Evolutionary conservation across 2,329 filamentous ascomycete genomes (phyloP), one percentile per base, ranked within the genome.

Genomic region (Cryphonectria naterciae): DNA sequence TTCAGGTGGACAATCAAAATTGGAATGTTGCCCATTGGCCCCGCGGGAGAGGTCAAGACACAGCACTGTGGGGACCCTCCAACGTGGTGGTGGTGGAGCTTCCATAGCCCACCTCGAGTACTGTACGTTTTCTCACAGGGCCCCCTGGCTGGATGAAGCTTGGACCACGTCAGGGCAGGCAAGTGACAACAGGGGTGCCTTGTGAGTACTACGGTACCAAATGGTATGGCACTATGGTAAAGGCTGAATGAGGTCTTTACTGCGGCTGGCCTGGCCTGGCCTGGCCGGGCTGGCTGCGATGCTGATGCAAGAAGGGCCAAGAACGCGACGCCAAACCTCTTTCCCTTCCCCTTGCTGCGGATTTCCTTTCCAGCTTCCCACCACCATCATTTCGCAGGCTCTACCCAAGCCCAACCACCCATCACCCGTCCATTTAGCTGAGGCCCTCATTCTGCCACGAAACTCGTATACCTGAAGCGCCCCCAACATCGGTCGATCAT

Each of bases 11-110:
- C 65, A 72, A 72, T 69, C 70, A 70, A 70, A 70, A 72, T 66
- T 70, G 54, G 68, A 37, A 56, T 32, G 46, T 41, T 56, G 70
- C 65, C 67, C 68, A 72, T 72, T 72, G 65, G 68, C 46, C 61
- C 61, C 67, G 65, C 52, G 65, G 58, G 25, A 32, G 25, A 28
- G 54, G 19, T 17, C 22, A 41, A 41, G 37, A 25, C 37, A 63
- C 37, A 63, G 35, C 32, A n/a, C 15, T n/a, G 32, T 4, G 58
- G 58, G 58, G 58, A 61, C 35, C 58, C 17, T 61, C 35, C 19
- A 32, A 52, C 46, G 64, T 64, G 61, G 43, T 39, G 37, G 37
- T 39, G 37, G 37, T 39, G 37, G 37, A 37, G 46, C 64, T 56
- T 32, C 28, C 17, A 49, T 3, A n/a, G 46, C 37, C 37, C 7